phyloP scores from a whole-genome alignment of 129 eudicot genomes.

The Helianthus tuberosus region DNA sequence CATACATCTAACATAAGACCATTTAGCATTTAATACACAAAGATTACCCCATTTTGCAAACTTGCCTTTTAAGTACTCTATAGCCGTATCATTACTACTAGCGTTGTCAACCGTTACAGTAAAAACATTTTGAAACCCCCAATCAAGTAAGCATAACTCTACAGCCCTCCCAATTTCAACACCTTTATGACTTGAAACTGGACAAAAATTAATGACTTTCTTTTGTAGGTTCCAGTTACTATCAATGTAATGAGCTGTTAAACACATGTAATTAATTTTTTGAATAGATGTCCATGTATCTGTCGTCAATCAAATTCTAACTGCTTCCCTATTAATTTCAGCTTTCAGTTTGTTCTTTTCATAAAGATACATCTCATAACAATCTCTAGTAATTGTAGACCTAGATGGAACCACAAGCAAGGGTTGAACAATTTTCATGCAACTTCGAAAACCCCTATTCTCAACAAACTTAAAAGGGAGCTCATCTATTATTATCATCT shows the following conservation, averaged over 20 bases:
- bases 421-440: not conserved
- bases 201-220: slow-evolving; percentile 24
- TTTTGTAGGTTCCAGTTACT: not conserved
- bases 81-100: too few relatives aligned
- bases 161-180: slow-evolving; percentile 14
- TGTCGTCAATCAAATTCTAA: too few relatives aligned
- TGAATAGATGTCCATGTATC: too few relatives aligned
- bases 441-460: too few relatives aligned
- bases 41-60: not conserved
- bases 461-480: too few relatives aligned
- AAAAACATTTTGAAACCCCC: slow-evolving; percentile 27
- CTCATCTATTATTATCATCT: too few relatives aligned
- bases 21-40: slow-evolving; percentile 22
- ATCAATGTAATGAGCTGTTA: too few relatives aligned
- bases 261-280: too few relatives aligned
- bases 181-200: slow-evolving; percentile 21
- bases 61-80: too few relatives aligned
- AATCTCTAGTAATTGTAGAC: not conserved
- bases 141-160: slow-evolving; percentile 27
- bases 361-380: slow-evolving; percentile 12
- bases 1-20: slow-evolving; percentile 2
- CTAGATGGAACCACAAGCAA: slow-evolving; percentile 9
- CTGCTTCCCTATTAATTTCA: too few relatives aligned
- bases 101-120: slow-evolving; percentile 28
- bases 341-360: not conserved